Evolutionary conservation across 345 rosid genomes (phyloP), one percentile per base, ranked within the genome.

Genomic region (Salix exigua): DNA sequence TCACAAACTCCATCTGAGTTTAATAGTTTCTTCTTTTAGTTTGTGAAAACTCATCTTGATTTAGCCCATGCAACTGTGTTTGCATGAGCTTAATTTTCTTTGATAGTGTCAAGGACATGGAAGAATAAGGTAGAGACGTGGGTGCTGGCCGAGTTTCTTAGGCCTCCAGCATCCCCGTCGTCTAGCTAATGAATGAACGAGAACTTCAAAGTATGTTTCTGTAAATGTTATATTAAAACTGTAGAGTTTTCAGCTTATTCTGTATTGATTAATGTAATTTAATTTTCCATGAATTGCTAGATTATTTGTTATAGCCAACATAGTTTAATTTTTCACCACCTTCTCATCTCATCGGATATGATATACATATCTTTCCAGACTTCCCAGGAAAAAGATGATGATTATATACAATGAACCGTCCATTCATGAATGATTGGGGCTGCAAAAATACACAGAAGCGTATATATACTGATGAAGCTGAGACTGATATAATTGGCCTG

Each of bases 21-120:
- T 46, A 87, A 80, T 61, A 85, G 88, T 51, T 90, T 91, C 87
- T 89, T 93, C 83, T 93, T 93, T 85, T 90, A 88, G 84, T 50
- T 21, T 53, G 60, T 7, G 21, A 53, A n/a, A n/a, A 7, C 28
- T 58, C 28, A 58, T 58, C 62, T 58, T n/a, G 23, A n/a, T 53
- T 14, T 2, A n/a, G 74, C 64, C 74, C 33, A 0, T 18, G 69
- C 46, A 33, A 8, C 1, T 30, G 40, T 17, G 21, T 31, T 46
- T 30, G 64, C 61, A 8, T 58, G 48, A 23, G 14, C 66, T 72
- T n/a, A n/a, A n/a, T n/a, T 37, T 44, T 42, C 38, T 33, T 66
- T 14, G 13, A 66, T 35, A 11, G 69, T 18, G 44, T 61, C 21
- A 5, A 19, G 11, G 23, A 33, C 26, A 53, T 53, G n/a, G 21